phyloP scores from a whole-genome alignment of 2,329 filamentous ascomycete genomes.

The Didymella pinodella region DNA sequence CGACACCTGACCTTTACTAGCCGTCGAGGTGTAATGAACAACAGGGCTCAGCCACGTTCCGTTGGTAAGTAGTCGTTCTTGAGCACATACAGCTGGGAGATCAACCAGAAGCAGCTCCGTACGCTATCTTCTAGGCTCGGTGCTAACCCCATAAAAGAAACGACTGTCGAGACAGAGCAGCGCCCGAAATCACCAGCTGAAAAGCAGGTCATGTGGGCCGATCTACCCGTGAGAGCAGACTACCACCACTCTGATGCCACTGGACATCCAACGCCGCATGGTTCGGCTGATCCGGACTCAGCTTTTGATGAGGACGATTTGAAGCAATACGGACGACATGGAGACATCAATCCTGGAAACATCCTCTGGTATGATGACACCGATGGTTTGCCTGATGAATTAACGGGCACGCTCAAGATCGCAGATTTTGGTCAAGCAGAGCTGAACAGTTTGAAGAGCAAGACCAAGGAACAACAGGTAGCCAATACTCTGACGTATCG shows the following conservation, averaged over 20 bases:
- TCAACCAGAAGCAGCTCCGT: too few relatives aligned
- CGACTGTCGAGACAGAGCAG: too few relatives aligned
- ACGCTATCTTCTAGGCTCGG: too few relatives aligned
- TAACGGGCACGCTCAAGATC: conserved; percentile 21
- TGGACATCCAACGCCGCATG: too few relatives aligned
- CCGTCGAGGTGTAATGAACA: neutral
- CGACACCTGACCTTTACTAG: conserved; percentile 1
- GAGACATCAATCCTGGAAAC: conserved; percentile 34
- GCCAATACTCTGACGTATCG: conserved; percentile 19
- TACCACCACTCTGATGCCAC: neutral
- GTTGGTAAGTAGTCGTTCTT: too few relatives aligned
- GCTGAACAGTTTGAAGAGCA: conserved; percentile 1
- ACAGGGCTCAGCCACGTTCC: neutral
- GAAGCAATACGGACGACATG: conserved; percentile 30
- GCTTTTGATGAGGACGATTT: too few relatives aligned
- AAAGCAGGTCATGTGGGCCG: too few relatives aligned
- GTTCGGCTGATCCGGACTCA: too few relatives aligned
- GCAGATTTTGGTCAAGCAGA: conserved; percentile 31
- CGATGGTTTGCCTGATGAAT: neutral
- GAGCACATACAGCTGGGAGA: too few relatives aligned
- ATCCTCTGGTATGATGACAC: conserved; percentile 28
- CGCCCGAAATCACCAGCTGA: too few relatives aligned
- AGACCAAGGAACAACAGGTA: neutral
- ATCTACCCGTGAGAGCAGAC: neutral
- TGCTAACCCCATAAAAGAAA: too few relatives aligned